A percentile compares a stretch with the other conserved stretches of the same genome.
Conservation (phyloP, 1,284 basidiomycete genomes). For the Irpex lacteus region DNA sequence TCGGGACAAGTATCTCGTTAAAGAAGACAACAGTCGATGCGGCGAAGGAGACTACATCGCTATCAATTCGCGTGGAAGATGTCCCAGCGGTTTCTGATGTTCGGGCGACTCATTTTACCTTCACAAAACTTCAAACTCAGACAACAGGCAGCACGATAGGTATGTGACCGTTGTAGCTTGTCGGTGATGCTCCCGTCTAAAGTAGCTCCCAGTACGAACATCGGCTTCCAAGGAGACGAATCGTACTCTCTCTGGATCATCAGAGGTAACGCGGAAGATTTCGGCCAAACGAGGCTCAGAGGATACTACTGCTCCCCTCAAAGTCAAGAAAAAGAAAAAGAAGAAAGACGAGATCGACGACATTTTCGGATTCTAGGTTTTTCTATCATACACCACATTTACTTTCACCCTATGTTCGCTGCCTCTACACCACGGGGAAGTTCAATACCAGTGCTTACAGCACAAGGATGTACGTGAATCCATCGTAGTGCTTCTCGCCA, state of each 20-base stretch:
- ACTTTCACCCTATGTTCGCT: too few species aligned
- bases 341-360: constrained; percentile 62
- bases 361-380: constrained; percentile 55
- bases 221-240: background rate
- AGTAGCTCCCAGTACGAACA: background rate
- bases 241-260: background rate
- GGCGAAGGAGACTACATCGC: background rate
- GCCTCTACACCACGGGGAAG: too few species aligned
- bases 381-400: background rate
- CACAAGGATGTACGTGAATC: constrained; percentile 51
- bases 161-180: background rate
- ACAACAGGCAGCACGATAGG: constrained; percentile 6
- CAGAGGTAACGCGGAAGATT: background rate
- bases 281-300: background rate
- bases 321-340: constrained; percentile 36
- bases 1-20: constrained; percentile 15
- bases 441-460: background rate
- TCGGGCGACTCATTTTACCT: background rate
- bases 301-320: constrained; percentile 15
- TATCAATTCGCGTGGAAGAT: background rate
- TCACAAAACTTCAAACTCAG: background rate
- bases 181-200: background rate
- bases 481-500: constrained; percentile 62
- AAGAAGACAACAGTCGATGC: background rate
- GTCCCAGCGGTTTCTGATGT: background rate